phyloP scores from a whole-genome alignment of 768 basidiomycete species.

The Boletus rubescentipes region DNA sequence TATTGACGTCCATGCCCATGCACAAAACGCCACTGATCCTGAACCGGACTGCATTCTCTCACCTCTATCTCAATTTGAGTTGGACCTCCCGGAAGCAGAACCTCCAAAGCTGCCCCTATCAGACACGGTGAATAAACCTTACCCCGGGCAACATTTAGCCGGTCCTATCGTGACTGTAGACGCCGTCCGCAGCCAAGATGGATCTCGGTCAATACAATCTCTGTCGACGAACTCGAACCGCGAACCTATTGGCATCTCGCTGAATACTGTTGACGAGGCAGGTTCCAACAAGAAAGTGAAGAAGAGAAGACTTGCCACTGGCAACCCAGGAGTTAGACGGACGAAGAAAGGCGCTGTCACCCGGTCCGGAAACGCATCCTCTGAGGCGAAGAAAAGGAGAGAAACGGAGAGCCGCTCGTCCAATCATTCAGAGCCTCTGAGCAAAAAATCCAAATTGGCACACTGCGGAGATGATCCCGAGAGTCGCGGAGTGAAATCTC shows the following conservation, averaged over 20 bases:
- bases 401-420: background rate
- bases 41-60: constrained; percentile 13
- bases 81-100: constrained; percentile 23
- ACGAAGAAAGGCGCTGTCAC: constrained; percentile 7
- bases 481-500: background rate
- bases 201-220: background rate
- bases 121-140: constrained; percentile 21
- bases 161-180: background rate
- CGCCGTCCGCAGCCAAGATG: background rate
- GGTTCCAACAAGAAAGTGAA: constrained; percentile 4
- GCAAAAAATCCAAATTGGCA: constrained; percentile 23
- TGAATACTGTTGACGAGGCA: background rate
- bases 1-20: background rate
- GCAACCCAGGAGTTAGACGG: background rate
- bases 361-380: background rate
- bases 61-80: constrained; percentile 26
- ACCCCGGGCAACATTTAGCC: constrained; percentile 5
- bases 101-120: constrained; percentile 19
- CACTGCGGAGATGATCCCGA: background rate
- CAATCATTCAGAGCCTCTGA: constrained; percentile 11
- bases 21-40: background rate
- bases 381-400: background rate
- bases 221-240: background rate
- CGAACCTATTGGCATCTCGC: background rate
- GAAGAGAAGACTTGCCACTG: constrained; percentile 1